Conservation (phyloP, 2,329 filamentous ascomycete species). For the Botrytis byssoidea region DNA sequence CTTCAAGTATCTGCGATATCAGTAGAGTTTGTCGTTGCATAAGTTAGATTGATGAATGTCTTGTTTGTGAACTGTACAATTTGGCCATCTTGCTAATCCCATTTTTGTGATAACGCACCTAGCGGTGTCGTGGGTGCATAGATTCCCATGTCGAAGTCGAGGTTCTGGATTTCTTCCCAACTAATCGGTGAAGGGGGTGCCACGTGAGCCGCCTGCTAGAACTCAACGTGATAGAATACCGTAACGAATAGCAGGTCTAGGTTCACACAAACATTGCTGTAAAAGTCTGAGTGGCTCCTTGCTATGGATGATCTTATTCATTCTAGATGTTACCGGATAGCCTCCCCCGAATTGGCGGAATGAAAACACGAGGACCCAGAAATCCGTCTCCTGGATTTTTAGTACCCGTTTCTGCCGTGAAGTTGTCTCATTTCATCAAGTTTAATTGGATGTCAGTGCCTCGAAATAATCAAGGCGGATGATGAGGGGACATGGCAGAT, state of each 20-base stretch:
- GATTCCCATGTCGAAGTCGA: slow-evolving; percentile 18
- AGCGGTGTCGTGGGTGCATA: slow-evolving; percentile 18
- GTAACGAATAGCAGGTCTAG: slow-evolving; percentile 6
- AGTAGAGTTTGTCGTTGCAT: slow-evolving; percentile 21
- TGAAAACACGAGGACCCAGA: slow-evolving; percentile 20
- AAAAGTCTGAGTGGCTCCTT: slow-evolving; percentile 11
- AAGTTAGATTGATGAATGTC: slow-evolving; percentile 21
- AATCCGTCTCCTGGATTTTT: slow-evolving; percentile 20
- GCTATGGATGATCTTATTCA: slow-evolving; percentile 13
- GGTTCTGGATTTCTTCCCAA: slow-evolving; percentile 19
- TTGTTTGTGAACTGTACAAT: slow-evolving; percentile 16
- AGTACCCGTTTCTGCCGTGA: slow-evolving; percentile 16
- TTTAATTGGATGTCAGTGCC: slow-evolving; percentile 8
- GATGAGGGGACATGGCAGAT: slow-evolving; percentile 13
- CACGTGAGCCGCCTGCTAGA: slow-evolving; percentile 16
- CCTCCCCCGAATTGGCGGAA: slow-evolving; percentile 19
- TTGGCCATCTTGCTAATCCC: slow-evolving; percentile 5
- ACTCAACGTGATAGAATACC: background rate
- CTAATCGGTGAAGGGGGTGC: slow-evolving; percentile 17
- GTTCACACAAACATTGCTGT: slow-evolving; percentile 5
- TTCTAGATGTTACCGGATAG: slow-evolving; percentile 22
- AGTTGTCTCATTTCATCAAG: slow-evolving; percentile 10
- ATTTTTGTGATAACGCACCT: slow-evolving; percentile 10
- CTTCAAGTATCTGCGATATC: slow-evolving; percentile 11
- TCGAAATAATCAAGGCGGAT: slow-evolving; percentile 13